Percentiles rank a stretch among this genome's conserved stretches.
Evolutionary conservation across 768 basidiomycete species (phyloP).

Genomic region (Termitomyces sp.): DNA sequence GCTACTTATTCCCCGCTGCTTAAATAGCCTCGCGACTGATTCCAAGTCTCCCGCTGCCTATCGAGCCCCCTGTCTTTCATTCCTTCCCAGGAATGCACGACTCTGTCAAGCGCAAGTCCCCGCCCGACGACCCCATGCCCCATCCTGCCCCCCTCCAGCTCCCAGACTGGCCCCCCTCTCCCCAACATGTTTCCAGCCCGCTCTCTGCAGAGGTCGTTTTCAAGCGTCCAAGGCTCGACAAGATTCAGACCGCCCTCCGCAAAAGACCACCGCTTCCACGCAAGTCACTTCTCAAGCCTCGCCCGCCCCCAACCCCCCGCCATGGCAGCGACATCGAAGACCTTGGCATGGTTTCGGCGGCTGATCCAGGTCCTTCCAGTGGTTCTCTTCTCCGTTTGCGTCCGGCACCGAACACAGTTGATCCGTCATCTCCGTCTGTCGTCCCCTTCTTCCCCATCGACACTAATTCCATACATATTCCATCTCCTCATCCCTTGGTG

Average conservation of each 20-base stretch:
- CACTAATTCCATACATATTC: slow-evolving; percentile 50
- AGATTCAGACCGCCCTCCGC: slow-evolving; percentile 20
- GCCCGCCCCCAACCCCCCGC: slow-evolving; percentile 23
- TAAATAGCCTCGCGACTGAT: slow-evolving; percentile 1
- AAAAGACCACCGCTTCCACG: slow-evolving; percentile 14
- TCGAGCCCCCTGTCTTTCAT: not conserved
- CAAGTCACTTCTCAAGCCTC: slow-evolving; percentile 13
- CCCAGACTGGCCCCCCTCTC: slow-evolving; percentile 23
- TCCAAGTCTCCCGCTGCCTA: not conserved
- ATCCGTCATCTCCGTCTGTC: slow-evolving; percentile 21
- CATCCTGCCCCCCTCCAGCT: slow-evolving; percentile 36
- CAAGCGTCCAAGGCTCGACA: slow-evolving; percentile 39
- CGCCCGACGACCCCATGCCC: slow-evolving; percentile 34
- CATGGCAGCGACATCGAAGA: slow-evolving; percentile 39
- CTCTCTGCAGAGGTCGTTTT: slow-evolving; percentile 21
- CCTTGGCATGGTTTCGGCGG: slow-evolving; percentile 36
- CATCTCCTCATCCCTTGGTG: slow-evolving; percentile 68
- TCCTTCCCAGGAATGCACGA: slow-evolving; percentile 44
- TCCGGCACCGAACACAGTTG: slow-evolving; percentile 22
- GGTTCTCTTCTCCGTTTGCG: slow-evolving; percentile 35
- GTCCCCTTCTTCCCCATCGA: slow-evolving; percentile 34
- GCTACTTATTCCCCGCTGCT: not conserved
- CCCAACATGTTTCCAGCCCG: slow-evolving; percentile 26
- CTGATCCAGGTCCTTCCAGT: slow-evolving; percentile 37
- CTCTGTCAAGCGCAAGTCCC: slow-evolving; percentile 65